Evolutionary conservation across 331 rosid genomes (phyloP).

Genomic region (Cydonia oblonga): DNA sequence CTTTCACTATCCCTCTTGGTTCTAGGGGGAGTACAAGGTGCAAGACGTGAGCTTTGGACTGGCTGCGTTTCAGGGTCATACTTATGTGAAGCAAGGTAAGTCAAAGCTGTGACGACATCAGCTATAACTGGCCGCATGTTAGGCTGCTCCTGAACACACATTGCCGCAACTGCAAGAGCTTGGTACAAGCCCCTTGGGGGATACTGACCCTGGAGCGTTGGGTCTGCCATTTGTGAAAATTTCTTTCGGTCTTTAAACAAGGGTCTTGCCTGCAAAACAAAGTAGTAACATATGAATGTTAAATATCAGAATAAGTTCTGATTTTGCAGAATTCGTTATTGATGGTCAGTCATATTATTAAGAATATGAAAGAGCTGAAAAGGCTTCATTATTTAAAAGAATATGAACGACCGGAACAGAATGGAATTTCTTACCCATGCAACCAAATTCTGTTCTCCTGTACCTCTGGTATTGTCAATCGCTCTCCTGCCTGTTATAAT

Average conservation of each 20-base stretch:
- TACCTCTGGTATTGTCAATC: conserved; percentile 60
- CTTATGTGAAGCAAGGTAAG: conserved; percentile 73
- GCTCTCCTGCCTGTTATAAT: conserved; percentile 92
- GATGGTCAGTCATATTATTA: not conserved
- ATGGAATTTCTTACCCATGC: conserved; percentile 65
- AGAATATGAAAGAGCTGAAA: not conserved
- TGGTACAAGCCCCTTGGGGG: conserved; percentile 84
- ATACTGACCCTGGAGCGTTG: conserved; percentile 72
- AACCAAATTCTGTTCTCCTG: conserved; percentile 92
- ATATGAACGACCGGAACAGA: not conserved
- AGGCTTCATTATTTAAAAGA: not conserved
- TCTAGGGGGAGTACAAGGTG: conserved; percentile 61
- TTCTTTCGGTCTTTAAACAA: conserved; percentile 65
- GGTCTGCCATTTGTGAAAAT: conserved; percentile 88
- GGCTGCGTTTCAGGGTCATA: conserved; percentile 37
- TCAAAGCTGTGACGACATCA: conserved; percentile 88
- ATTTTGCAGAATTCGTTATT: not conserved
- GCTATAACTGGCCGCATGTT: conserved; percentile 80
- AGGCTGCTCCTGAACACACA: conserved; percentile 97
- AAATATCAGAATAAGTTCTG: not conserved
- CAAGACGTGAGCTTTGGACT: conserved; percentile 38
- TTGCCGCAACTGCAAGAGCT: conserved; percentile 94
- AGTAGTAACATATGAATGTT: not conserved
- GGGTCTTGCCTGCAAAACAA: conserved; percentile 64
- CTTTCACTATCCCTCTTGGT: conserved; percentile 31